These are phyloP conservation scores for Elaeis oleifera DNA, from an alignment of 202 grass and related monocot genomes.

Conservation along the genomic window DNA sequence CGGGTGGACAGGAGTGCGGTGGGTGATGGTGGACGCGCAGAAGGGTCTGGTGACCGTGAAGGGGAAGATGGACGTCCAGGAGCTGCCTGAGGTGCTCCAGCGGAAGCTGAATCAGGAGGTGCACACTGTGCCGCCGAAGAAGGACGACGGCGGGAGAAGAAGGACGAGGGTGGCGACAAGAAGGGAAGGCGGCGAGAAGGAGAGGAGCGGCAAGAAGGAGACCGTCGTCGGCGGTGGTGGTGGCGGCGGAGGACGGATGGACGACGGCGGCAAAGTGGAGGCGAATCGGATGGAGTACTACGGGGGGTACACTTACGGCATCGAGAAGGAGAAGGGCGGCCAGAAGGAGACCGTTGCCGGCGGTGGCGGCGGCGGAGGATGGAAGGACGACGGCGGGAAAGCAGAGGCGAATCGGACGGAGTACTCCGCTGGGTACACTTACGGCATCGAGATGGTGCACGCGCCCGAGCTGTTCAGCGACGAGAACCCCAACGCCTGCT, in stretches of 20 bases:
- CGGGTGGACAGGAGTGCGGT: slow-evolving; percentile 40
- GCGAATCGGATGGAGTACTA: not conserved
- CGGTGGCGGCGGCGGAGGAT: no score
- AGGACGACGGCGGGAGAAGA: slow-evolving; percentile 3
- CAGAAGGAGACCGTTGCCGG: slow-evolving; percentile 20
- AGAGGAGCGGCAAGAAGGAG: slow-evolving; percentile 1
- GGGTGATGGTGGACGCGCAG: slow-evolving; percentile 35
- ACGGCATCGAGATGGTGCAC: slow-evolving; percentile 20
- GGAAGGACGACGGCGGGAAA: not conserved
- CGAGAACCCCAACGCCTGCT: slow-evolving; percentile 52
- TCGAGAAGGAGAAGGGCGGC: slow-evolving; percentile 34
- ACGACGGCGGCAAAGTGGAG: slow-evolving; percentile 4
- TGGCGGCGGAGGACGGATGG: slow-evolving; percentile 20
- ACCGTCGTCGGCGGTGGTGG: slow-evolving; percentile 1
- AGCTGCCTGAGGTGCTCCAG: slow-evolving; percentile 33
- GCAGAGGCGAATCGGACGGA: slow-evolving; percentile 14
- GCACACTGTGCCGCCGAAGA: slow-evolving; percentile 27
- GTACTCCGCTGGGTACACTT: slow-evolving; percentile 29
- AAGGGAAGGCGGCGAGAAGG: not conserved
- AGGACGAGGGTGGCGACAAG: slow-evolving; percentile 8
- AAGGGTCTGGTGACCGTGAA: slow-evolving; percentile 59
- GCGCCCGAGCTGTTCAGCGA: slow-evolving; percentile 33
- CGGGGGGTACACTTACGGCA: not conserved
- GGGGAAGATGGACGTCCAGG: slow-evolving; percentile 58
- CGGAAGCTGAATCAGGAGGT: slow-evolving; percentile 37